Evolutionary conservation across 1,139 yeast genomes (phyloP), one percentile per base, ranked within the genome.

Genomic region (Arxiozyma bovina): DNA sequence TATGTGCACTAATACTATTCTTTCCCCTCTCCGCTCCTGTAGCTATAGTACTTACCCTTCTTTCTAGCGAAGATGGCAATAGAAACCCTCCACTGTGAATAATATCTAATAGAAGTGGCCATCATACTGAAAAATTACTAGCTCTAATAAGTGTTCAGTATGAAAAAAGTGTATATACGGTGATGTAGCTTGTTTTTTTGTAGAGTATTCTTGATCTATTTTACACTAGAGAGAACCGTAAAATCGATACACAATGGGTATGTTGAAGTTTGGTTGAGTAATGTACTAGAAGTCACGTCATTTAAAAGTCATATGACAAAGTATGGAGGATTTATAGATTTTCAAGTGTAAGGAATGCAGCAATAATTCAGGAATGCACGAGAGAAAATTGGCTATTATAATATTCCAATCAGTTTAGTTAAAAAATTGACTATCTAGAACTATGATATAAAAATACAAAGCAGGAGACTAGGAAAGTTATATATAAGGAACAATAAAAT

Each of bases 191-290:
- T 44, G 38, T 44, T 44, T 22, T 44, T 22, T 44, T 25, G 40
- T 34, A 34, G 2, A 15, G 3, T 15, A 15, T 34, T n/a, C 40
- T 34, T 15, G 40, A 34, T 34, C 40, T 12, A 34, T 34, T 6
- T 12, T 6, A 34, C 12, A 34, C n/a, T 3, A 34, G 40, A 57
- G 61, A 62, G 61, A 64, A 63, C 67, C 68, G 62, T 54, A 58
- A 58, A 58, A 63, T 63, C 67, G 62, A 61, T 60, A 61, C 62
- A 61, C 63, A 65, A 65, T 63, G 67, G 67, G 67, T 62, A 62
- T 62, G 66, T 62, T 38, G 34, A 41, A 18, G 34, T n/a, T 21
- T 46, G 43, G 42, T 46, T 46, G 27, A 46, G 40, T 34, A 21
- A 27, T 15, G 21, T 17, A 20, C 22, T 38, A 21, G 22, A 27